phyloP scores from a whole-genome alignment of 306 rosid genomes.

The Trichosanthes truncata region DNA sequence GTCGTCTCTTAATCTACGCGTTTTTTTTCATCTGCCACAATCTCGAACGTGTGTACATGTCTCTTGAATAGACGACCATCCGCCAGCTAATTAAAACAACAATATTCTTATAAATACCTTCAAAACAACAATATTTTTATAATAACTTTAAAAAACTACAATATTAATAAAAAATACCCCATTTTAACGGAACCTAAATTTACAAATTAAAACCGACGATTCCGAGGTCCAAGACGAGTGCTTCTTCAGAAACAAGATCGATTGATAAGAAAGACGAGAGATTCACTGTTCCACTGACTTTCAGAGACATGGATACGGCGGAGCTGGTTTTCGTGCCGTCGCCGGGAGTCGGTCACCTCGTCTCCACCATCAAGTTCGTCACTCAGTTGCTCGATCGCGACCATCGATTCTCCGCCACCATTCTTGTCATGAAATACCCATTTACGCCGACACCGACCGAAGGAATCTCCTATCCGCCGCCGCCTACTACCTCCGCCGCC shows the following conservation, averaged over 20 bases:
- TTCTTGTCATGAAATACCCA: slow-evolving; percentile 25
- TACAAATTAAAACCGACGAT: no score
- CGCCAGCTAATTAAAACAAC: no score
- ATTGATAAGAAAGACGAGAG: not conserved
- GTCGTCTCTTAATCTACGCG: no score
- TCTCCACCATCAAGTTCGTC: slow-evolving; percentile 31
- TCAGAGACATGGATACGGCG: not conserved
- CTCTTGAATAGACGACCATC: no score
- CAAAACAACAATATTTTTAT: no score
- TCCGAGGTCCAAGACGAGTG: no score
- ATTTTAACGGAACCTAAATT: no score
- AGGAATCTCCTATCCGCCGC: slow-evolving; percentile 10
- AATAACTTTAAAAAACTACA: no score
- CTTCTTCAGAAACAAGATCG: not conserved
- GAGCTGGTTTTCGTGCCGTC: slow-evolving; percentile 38
- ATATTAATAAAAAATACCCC: no score
- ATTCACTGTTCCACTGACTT: not conserved
- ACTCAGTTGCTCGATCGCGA: slow-evolving; percentile 37
- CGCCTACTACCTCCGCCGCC: not conserved
- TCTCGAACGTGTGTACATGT: no score
- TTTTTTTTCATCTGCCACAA: no score
- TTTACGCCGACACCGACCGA: not conserved
- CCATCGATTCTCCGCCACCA: slow-evolving; percentile 25
- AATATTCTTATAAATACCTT: no score
- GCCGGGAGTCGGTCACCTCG: slow-evolving; percentile 37